Conservation (phyloP, 106 monocot genomes). For the Allium fistulosum region DNA sequence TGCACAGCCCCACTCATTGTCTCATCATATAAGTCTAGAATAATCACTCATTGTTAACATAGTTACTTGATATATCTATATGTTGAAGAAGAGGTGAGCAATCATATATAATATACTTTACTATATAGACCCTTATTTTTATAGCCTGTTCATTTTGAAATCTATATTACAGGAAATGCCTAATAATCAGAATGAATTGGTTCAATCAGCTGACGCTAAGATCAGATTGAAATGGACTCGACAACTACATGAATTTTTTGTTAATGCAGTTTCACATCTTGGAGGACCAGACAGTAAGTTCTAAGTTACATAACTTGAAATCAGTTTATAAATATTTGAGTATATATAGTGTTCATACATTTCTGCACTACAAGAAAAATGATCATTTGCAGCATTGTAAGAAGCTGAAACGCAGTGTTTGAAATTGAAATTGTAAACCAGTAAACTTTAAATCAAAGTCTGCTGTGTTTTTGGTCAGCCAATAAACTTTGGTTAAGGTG, state of each 20-base stretch:
- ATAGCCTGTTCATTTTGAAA: neutral
- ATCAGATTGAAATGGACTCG: conserved; percentile 67
- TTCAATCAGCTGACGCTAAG: conserved; percentile 32
- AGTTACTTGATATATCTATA: neutral
- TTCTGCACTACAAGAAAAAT: no score
- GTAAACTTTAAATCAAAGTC: no score
- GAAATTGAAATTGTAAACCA: no score
- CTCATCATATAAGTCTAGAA: conserved; percentile 8
- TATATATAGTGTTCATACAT: neutral
- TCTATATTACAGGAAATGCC: conserved; percentile 20
- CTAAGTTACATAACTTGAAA: no score
- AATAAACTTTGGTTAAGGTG: no score
- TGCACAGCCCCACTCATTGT: neutral
- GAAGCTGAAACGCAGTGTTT: no score
- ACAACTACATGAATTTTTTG: conserved; percentile 56
- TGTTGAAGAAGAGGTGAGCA: conserved; percentile 12
- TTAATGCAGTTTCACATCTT: conserved; percentile 52
- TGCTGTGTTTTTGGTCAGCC: no score
- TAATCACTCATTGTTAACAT: neutral
- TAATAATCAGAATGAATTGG: neutral
- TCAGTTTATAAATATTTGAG: no score
- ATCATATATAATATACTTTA: neutral
- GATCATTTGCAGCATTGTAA: no score
- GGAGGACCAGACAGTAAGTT: conserved; percentile 69
- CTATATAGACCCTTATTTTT: neutral